Base-by-base conservation (phyloP, 768 basidiomycete genomes). In the Mycena floridula region DNA sequence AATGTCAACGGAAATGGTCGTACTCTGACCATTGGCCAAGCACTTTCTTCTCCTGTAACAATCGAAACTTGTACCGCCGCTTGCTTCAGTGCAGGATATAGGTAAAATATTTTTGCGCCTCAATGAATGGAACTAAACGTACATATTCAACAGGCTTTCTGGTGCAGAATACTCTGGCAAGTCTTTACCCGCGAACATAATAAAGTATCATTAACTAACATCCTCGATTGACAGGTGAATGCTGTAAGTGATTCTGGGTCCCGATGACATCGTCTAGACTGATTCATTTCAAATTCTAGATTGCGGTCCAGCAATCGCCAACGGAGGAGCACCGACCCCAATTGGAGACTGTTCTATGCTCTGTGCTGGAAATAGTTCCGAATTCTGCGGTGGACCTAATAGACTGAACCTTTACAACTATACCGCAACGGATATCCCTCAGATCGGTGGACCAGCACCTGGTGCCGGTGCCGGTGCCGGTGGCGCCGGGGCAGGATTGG, bases 301-400 rank as follows among this genome's bases (percentile, higher is more conserved):
- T 56, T 86, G 82, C 53, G 77, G 67, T 21, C 57, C 63, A 2
- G 48, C 62, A 20, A 61, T 82, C 48, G 57, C 55, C 24, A 74
- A 76, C 47, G 70, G 66, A 11, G 74, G 75, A n/a, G 68, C 63
- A 18, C 66, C 72, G 0, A 67, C 70, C 1, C 50, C 73, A 0
- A 60, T 68, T n/a, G 58, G 69, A 2, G 77, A 76, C 39, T 91
- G 88, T 55, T 71, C 68, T 52, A 86, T 85, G 83, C 50, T 68
- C 22, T 89, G 85, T 55, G 61, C 59, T 3, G 85, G 84, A 11
- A 80, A 82, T 46, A 62, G 59, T 30, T 67, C 77, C 0, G 79
- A 87, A 54, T 79, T 79, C 47, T 89, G 87, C 50, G 87, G 87
- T 18, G 87, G 86, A 25, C 81, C 85, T 0, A 71, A 82, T 54